These are phyloP conservation scores for Pseudogymnoascus sp. DNA, from an alignment of 2,329 filamentous ascomycete species.

Conservation along the genomic window DNA sequence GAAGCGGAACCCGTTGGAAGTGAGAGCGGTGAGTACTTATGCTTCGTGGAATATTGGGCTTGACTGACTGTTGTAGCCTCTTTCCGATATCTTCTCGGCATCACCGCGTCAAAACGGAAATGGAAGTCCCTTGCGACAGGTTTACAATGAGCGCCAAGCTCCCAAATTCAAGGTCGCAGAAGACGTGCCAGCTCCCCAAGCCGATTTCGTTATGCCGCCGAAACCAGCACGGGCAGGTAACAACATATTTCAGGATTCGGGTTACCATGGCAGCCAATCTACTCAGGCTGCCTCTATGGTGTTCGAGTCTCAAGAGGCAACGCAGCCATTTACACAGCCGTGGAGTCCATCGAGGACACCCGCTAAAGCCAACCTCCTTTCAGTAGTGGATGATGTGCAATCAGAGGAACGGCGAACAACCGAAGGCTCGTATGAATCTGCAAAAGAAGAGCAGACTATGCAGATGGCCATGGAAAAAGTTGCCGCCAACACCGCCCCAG, in stretches of 20 bases:
- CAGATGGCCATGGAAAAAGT: conserved; percentile 14
- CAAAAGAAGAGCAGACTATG: conserved; percentile 38
- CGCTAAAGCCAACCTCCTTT: not conserved
- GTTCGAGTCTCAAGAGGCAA: conserved; percentile 1
- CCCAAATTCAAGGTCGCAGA: conserved; percentile 54
- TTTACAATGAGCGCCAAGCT: conserved; percentile 23
- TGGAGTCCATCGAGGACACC: conserved; percentile 30
- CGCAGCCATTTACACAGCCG: conserved; percentile 17
- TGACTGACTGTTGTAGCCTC: conserved; percentile 39
- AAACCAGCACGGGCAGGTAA: conserved; percentile 19
- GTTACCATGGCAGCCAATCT: conserved; percentile 61
- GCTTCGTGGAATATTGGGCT: not conserved
- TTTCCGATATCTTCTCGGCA: conserved; percentile 52
- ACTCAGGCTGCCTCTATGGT: conserved; percentile 10
- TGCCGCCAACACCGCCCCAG: conserved; percentile 9
- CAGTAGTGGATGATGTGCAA: conserved; percentile 9
- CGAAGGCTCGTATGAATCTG: conserved; percentile 32
- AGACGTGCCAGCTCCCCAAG: conserved; percentile 33
- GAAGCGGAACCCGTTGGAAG: conserved; percentile 50
- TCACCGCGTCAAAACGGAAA: conserved; percentile 45
- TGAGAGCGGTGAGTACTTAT: conserved; percentile 51
- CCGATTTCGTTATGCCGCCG: conserved; percentile 11
- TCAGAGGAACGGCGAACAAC: conserved; percentile 22
- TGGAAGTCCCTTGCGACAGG: conserved; percentile 33
- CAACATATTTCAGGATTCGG: conserved; percentile 50